These are phyloP conservation scores for Starmerella vitae DNA, from an alignment of 805 yeast genomes.

Conservation along the genomic window DNA sequence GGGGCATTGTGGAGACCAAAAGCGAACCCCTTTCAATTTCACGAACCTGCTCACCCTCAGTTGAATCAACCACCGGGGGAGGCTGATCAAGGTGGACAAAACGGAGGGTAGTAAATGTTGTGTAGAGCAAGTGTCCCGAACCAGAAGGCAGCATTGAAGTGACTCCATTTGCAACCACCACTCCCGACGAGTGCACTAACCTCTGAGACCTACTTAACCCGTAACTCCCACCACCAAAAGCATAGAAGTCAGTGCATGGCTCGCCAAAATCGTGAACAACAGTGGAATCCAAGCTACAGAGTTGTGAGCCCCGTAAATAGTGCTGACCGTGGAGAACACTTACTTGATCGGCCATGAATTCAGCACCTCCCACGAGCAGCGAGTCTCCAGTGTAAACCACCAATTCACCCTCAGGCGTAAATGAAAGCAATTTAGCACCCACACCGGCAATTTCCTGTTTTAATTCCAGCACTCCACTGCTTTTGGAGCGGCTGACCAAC, in stretches of 20 bases:
- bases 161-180: constrained; percentile 41
- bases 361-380: not conserved
- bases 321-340: constrained; percentile 4
- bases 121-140: constrained; percentile 54
- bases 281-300: constrained; percentile 2
- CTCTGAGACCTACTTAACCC: constrained; percentile 71
- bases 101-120: constrained; percentile 73
- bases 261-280: constrained; percentile 42
- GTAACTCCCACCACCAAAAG: constrained; percentile 32
- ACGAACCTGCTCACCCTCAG: constrained; percentile 54
- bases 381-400: not conserved
- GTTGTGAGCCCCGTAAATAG: constrained; percentile 5
- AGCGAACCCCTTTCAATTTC: constrained; percentile 83
- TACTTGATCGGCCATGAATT: not conserved
- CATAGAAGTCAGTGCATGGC: constrained; percentile 40
- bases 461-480: too few relatives aligned
- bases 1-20: constrained; percentile 69
- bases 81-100: constrained; percentile 53
- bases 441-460: not conserved
- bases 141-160: constrained; percentile 61
- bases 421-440: not conserved
- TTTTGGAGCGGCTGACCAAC: not conserved
- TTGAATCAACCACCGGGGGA: constrained; percentile 16
- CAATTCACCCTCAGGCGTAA: not conserved
- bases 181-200: constrained; percentile 35